phyloP scores from a whole-genome alignment of 257 asterid genomes.

The Eucommia ulmoides region DNA sequence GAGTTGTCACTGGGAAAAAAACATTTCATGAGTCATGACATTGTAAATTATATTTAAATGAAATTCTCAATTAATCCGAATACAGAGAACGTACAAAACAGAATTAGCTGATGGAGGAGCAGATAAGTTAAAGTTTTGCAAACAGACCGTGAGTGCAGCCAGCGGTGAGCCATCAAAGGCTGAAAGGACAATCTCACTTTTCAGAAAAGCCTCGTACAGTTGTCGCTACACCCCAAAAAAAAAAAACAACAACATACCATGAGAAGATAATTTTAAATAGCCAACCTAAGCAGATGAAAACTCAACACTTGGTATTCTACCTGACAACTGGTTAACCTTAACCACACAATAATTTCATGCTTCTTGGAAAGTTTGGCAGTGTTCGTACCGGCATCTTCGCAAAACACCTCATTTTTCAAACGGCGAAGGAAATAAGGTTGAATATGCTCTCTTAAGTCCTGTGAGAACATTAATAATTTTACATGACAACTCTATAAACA shows the following conservation, averaged over 20 bases:
- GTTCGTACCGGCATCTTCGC: constrained; percentile 17
- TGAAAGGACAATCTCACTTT: constrained; percentile 85
- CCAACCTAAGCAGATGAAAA: too few species aligned
- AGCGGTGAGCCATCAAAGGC: constrained; percentile 91
- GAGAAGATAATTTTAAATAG: too few species aligned
- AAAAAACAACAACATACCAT: constrained; percentile 1
- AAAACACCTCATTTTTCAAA: constrained; percentile 78
- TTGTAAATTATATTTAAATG: too few species aligned
- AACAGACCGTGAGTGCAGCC: constrained; percentile 90
- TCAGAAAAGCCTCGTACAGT: constrained; percentile 84
- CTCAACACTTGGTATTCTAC: too few species aligned
- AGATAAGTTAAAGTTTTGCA: constrained; percentile 5
- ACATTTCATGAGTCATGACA: not conserved
- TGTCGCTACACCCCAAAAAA: constrained; percentile 44
- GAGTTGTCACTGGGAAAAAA: too few species aligned
- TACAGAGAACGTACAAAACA: not conserved
- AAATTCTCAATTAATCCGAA: not conserved
- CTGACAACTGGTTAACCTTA: constrained; percentile 77
- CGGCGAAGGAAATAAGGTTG: constrained; percentile 91
- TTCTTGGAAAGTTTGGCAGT: constrained; percentile 65
- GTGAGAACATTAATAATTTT: constrained; percentile 2
- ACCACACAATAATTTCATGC: constrained; percentile 88
- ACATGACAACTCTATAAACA: not conserved
- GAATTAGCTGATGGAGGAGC: not conserved
- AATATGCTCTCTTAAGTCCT: constrained; percentile 80